phyloP scores from a whole-genome alignment of 352 stramenopile genomes.

The Globisporangium cederbergense region DNA sequence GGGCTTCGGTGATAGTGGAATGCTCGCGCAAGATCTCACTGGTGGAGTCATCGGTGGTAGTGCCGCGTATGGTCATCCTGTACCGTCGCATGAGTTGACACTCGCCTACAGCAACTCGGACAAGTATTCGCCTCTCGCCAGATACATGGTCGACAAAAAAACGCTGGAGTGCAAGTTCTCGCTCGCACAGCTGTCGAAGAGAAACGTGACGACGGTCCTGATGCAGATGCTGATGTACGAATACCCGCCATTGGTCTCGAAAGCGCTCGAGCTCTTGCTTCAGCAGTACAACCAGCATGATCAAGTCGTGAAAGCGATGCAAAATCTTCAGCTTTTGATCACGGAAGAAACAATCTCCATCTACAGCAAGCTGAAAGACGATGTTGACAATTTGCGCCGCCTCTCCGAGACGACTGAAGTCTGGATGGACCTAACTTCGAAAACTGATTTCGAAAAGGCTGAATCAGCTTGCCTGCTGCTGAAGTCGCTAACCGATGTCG shows the following conservation, averaged over 20 bases:
- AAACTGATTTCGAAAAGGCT: constrained; percentile 65
- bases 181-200: constrained; percentile 35
- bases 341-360: constrained; percentile 59
- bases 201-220: constrained; percentile 51
- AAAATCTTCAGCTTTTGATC: constrained; percentile 59
- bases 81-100: constrained; percentile 17
- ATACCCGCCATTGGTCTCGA: constrained; percentile 65
- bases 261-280: constrained; percentile 66
- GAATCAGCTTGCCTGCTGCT: constrained; percentile 42
- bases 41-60: constrained; percentile 15
- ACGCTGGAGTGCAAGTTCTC: constrained; percentile 64
- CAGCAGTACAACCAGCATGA: constrained; percentile 76
- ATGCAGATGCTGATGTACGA: constrained; percentile 84
- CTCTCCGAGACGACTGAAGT: constrained; percentile 76
- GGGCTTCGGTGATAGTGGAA: constrained; percentile 7
- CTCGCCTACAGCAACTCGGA: constrained; percentile 23
- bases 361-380: constrained; percentile 64
- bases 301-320: constrained; percentile 58
- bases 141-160: constrained; percentile 42
- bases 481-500: constrained; percentile 34
- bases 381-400: constrained; percentile 56
- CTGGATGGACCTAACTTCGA: constrained; percentile 79
- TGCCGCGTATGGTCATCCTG: constrained; percentile 14
- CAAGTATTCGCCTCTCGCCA: constrained; percentile 43
- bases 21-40: constrained; percentile 12